Base-by-base conservation (phyloP, 1,284 basidiomycete species). In the Austroboletus rostrupii region DNA sequence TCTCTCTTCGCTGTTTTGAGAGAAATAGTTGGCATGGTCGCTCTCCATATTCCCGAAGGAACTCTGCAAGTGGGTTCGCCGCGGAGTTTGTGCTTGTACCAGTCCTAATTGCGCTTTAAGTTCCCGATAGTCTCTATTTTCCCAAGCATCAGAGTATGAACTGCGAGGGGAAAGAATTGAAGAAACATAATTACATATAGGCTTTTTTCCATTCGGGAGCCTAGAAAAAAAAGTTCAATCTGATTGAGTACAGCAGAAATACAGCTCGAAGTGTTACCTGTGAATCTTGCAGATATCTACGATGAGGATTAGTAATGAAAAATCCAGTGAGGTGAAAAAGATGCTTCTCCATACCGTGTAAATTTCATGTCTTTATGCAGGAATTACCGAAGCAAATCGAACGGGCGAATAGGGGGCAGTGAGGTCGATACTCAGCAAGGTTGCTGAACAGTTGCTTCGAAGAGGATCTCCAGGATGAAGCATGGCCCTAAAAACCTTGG, bases 141-240 rank as follows among this genome's bases (percentile, higher is more conserved):
- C 40, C 19, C 45, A 26, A 26, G 17, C n/a, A 46, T 57, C 26
- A 54, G 49, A n/a, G 14, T 5, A 36, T 10, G 26, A 20, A 21
- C 37, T 29, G n/a, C 13, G 12, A 26, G 1, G 23, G 17, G 46
- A 16, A 40, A 32, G 39, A 46, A 40, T 21, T 44, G 1, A 35
- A 20, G 26, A 17, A 40, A 52, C 28, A 40, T 62, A 77, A 52
- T 37, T 57, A 89, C 88, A 91, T 87, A 65, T 91, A 91, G 14
- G 85, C 87, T 55, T 76, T 82, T 62, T 88, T 85, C 88, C 88
- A 91, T 69, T 91, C 88, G 1, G 87, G 82, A 32, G 78, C 81
- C 87, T 90, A 53, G 14, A 21, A 43, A 45, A 50, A 20, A 20
- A 12, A 16, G n/a, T 43, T 50, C 31, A 51, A 35, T 16, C 48